A percentile compares a stretch with the other conserved stretches of the same genome.
phyloP scores from a whole-genome alignment of 2,329 filamentous ascomycete species.

The Blastomyces gilchristii region DNA sequence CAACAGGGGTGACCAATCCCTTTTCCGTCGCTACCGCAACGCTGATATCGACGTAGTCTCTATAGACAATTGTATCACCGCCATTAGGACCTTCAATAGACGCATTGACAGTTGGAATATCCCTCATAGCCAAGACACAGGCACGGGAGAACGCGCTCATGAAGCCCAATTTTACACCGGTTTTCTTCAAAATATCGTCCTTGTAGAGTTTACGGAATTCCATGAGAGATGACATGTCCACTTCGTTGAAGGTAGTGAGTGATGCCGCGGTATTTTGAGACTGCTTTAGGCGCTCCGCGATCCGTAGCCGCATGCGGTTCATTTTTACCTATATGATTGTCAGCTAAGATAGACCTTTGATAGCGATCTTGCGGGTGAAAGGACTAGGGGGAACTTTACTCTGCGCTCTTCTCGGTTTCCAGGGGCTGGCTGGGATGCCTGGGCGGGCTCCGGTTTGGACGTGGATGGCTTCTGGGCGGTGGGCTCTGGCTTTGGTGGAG shows the following conservation, averaged over 20 bases:
- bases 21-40: slow-evolving; percentile 97
- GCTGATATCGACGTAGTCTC: slow-evolving; percentile 95
- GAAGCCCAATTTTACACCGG: slow-evolving; percentile 95
- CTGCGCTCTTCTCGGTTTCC: slow-evolving; percentile 79
- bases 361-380: slow-evolving; percentile 2
- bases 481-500: slow-evolving; percentile 26
- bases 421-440: slow-evolving; percentile 32
- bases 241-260: slow-evolving; percentile 96
- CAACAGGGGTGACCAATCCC: slow-evolving; percentile 90
- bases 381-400: slow-evolving; percentile 40
- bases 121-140: slow-evolving; percentile 81
- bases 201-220: slow-evolving; percentile 97
- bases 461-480: slow-evolving; percentile 12
- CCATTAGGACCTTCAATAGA: slow-evolving; percentile 93
- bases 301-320: slow-evolving; percentile 98
- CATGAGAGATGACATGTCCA: slow-evolving; percentile 97
- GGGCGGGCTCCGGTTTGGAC: slow-evolving; percentile 13
- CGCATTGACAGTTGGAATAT: slow-evolving; percentile 89
- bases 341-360: background rate
- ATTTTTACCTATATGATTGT: slow-evolving; percentile 68
- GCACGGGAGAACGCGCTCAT: slow-evolving; percentile 97
- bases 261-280: slow-evolving; percentile 98
- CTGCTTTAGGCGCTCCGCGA: slow-evolving; percentile 95
- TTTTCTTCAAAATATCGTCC: slow-evolving; percentile 91
- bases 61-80: slow-evolving; percentile 95